Conservation (phyloP, 257 asterid species). For the Nicotiana paniculata region DNA sequence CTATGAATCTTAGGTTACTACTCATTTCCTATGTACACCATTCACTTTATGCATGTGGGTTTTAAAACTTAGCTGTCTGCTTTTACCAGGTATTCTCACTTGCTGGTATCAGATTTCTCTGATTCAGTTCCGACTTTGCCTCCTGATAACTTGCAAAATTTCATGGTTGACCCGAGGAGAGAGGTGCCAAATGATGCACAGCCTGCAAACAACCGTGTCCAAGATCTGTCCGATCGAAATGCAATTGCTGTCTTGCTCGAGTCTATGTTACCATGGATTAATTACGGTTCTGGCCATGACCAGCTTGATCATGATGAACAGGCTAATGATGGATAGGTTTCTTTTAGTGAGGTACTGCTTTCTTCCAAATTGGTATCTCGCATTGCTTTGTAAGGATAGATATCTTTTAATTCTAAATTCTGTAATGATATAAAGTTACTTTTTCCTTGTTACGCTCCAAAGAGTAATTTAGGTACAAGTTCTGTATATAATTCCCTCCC, state of each 20-base stretch:
- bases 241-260: constrained; percentile 74
- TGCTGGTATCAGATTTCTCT: constrained; percentile 72
- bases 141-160: constrained; percentile 84
- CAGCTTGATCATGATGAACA: constrained; percentile 31
- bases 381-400: background rate
- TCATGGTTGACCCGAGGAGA: constrained; percentile 57
- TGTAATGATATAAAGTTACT: background rate
- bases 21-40: background rate
- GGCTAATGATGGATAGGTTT: constrained; percentile 31
- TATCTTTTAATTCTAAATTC: background rate
- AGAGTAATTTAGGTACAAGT: background rate
- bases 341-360: background rate
- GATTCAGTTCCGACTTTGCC: constrained; percentile 85
- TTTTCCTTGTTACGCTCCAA: background rate
- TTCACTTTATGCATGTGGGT: background rate
- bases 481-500: background rate
- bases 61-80: background rate
- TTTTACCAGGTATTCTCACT: constrained; percentile 64
- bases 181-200: constrained; percentile 39
- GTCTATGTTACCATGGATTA: constrained; percentile 76
- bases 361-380: background rate
- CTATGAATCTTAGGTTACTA: background rate
- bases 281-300: constrained; percentile 49
- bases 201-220: constrained; percentile 25
- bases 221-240: constrained; percentile 60